phyloP scores from a whole-genome alignment of 305 asterid species.

The Vinca major region DNA sequence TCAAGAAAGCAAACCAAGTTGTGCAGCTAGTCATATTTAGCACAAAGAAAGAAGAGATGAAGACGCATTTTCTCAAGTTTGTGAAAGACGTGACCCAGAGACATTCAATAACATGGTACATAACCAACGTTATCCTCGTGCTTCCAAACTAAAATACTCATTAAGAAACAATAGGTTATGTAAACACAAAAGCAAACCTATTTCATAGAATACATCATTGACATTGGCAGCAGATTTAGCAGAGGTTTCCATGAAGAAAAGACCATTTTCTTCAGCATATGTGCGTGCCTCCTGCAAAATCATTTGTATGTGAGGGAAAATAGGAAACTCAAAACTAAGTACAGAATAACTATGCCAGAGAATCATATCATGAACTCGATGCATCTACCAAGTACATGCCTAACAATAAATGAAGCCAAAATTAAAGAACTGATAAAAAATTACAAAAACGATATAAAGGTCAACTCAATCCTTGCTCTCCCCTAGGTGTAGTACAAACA shows the following conservation, averaged over 20 bases:
- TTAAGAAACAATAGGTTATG: not conserved
- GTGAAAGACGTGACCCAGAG: no score
- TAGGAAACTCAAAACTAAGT: not conserved
- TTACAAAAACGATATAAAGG: no score
- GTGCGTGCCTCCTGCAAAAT: conserved; percentile 59
- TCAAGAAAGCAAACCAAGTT: not conserved
- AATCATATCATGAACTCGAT: not conserved
- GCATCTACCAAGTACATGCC: no score
- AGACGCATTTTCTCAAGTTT: no score
- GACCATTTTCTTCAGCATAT: conserved; percentile 79
- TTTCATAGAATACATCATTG: conserved; percentile 70
- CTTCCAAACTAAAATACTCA: not conserved
- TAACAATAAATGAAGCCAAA: no score
- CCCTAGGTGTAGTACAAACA: no score
- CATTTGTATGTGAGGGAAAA: not conserved
- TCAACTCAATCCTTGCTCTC: no score
- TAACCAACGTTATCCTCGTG: not conserved
- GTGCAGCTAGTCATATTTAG: not conserved
- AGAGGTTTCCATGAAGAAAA: conserved; percentile 81
- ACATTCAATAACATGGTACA: no score
- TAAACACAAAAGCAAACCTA: conserved; percentile 39
- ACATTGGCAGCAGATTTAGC: conserved; percentile 82
- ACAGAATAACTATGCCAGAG: not conserved
- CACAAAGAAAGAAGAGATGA: not conserved
- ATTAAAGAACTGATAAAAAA: no score